Base-by-base conservation (phyloP, 202 grass and related monocot species). In the Zizania palustris region DNA sequence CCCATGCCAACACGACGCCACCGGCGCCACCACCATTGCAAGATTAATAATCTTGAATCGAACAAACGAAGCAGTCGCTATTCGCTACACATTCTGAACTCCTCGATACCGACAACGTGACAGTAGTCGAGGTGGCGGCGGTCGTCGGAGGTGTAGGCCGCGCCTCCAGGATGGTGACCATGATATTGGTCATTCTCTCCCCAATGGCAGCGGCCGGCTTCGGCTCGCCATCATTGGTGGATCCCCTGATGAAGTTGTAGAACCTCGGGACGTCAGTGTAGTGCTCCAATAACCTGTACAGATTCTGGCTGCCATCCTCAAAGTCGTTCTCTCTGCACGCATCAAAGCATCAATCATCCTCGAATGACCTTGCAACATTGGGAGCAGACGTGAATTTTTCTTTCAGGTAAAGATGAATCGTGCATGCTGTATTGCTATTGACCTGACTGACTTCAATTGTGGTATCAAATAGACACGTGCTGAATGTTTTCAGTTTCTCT, bases 201-300 rank as follows among this genome's bases (percentile, higher is more conserved):
- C 78, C 87, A 0, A 95, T 58, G n/a, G 57, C 45, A 5, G 63
- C 63, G 36, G 85, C 83, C 3, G 87, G 70, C 67, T 82, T 89
- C 39, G 96, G 89, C 68, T 98, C 90, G 53, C 67, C 44, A 67
- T 98, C 91, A 67, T 92, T 92, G 68, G 89, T 95, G 53, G 87
- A 80, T 11, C 83, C 91, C 72, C 91, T 67, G 67, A 98, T 67
- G 63, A 98, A 98, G 73, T 95, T 98, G 81, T 87, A 80, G 78
- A 87, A 95, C 78, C 80, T 98, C 22, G 74, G 65, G 40, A 89
- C 67, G 9, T 69, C 72, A 2, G 89, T 89, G 69, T 98, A 91
- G 71, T 98, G 91, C 87, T 98, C 96, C 60, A 98, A 80, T 72
- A 98, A 93, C 18, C 91, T 89, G 78, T 98, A 98, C 60, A 98